Evolutionary conservation across 495 filamentous ascomycete genomes (phyloP).

Genomic region (Penicillium cinerascens): DNA sequence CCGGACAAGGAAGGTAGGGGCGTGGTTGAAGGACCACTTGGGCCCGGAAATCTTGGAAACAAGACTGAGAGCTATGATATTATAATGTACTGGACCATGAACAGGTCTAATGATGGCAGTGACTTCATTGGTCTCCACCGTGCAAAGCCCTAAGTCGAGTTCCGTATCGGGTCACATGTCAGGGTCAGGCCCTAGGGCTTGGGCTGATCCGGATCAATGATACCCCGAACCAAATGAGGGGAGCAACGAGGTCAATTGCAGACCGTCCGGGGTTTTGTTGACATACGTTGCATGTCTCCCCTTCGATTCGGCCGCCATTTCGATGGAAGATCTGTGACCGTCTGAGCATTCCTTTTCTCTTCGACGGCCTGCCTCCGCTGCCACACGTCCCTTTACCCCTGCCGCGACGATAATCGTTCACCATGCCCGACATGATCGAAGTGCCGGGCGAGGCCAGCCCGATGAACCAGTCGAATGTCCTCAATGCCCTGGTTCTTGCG

Average conservation of each 20-base stretch:
- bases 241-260: conserved; percentile 13
- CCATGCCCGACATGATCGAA: conserved; percentile 49
- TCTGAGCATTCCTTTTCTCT: background rate
- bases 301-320: background rate
- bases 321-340: background rate
- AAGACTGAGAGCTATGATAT: conserved; percentile 10
- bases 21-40: background rate
- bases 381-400: background rate
- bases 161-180: conserved; percentile 9
- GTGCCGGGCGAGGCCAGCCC: conserved; percentile 59
- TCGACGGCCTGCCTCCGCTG: background rate
- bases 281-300: background rate
- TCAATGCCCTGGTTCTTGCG: conserved; percentile 66
- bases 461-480: conserved; percentile 63
- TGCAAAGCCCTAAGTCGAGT: conserved; percentile 21
- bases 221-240: conserved; percentile 29
- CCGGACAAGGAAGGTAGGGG: conserved; percentile 1
- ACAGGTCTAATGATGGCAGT: background rate
- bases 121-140: conserved; percentile 24
- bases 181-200: conserved; percentile 38
- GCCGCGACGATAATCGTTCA: conserved; percentile 3
- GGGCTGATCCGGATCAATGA: conserved; percentile 19
- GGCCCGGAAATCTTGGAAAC: background rate
- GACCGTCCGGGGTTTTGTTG: conserved; percentile 2
- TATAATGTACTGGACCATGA: background rate